A percentile compares a stretch with the other conserved stretches of the same genome.
Evolutionary conservation across 2,329 filamentous ascomycete genomes (phyloP).

Genomic region (Ceratocystis variospora): DNA sequence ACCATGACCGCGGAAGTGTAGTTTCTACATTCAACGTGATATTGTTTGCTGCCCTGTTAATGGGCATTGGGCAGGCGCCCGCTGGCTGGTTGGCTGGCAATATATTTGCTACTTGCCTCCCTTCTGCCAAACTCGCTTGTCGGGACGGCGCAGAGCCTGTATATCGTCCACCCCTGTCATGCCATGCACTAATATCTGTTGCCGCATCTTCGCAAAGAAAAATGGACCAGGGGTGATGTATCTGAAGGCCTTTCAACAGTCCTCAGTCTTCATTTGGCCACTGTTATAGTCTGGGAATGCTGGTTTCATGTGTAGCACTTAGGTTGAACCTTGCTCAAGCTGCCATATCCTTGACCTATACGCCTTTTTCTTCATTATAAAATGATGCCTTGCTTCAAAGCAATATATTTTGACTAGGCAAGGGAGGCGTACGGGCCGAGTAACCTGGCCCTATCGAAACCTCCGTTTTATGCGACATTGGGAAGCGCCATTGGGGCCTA

Average conservation of each 20-base stretch:
- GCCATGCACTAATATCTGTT: neutral
- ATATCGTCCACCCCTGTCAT: neutral
- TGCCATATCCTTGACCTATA: neutral
- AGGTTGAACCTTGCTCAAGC: neutral
- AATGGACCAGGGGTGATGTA: too few species aligned
- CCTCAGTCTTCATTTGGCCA: too few species aligned
- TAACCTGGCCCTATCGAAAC: neutral
- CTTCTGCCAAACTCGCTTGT: neutral
- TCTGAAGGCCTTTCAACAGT: too few species aligned
- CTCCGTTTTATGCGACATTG: neutral
- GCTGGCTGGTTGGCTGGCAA: neutral
- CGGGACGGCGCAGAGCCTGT: neutral
- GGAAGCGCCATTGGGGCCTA: neutral
- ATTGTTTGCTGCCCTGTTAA: slow-evolving; percentile 24
- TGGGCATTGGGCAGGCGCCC: slow-evolving; percentile 32
- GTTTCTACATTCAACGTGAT: neutral
- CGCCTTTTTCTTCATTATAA: neutral
- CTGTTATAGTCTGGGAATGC: neutral
- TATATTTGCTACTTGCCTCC: neutral
- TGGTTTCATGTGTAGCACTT: neutral
- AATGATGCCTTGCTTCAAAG: neutral
- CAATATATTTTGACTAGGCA: neutral
- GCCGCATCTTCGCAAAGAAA: neutral
- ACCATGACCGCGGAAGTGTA: slow-evolving; percentile 8
- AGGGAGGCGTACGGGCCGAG: neutral